Evolutionary conservation across 768 basidiomycete species (phyloP), one percentile per base, ranked within the genome.

Genomic region (Tulasnella sp.): DNA sequence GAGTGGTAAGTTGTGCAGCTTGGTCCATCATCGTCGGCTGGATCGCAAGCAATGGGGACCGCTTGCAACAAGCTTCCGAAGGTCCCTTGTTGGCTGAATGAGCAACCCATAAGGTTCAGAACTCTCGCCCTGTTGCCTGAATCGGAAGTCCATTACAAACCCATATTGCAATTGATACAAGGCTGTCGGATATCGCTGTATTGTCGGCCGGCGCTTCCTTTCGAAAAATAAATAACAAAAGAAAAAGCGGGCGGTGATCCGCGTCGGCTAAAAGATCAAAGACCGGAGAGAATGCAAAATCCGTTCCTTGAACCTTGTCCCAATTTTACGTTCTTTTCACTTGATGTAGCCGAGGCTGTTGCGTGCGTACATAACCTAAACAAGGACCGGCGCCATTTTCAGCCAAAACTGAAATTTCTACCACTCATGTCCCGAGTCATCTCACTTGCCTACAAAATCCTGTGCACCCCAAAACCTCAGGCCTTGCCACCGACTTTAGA

Each of bases 281-380:
- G 62, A 24, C 62, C 62, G 62, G 62, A 68, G 62, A 34, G 62
- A 68, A 27, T 68, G 10, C 34, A 36, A 68, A 36, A 34, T 16
- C 34, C 62, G 62, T 68, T 68, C 62, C 62, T 68, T 68, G 62
- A 68, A 68, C 62, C 62, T 68, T 68, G 62, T 68, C 62, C 58
- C 12, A 68, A 18, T 27, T 68, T 68, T 68, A 68, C 62, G 62
- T 68, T 68, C 62, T 68, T 68, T 68, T 58, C 24, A 16, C 56
- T 58, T 16, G 12, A 44, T 44, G 62, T 34, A 68, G 62, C 62
- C 62, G 62, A 68, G 62, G 31, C 62, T 68, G 62, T 68, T 68
- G 62, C 62, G 62, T 68, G 31, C 62, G 62, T 68, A 68, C 62
- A 68, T 68, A 68, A 68, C 62, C 62, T 68, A 68, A 68, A 68